phyloP scores from a whole-genome alignment of 805 yeast genomes.

The Scheffersomyces lignosus region DNA sequence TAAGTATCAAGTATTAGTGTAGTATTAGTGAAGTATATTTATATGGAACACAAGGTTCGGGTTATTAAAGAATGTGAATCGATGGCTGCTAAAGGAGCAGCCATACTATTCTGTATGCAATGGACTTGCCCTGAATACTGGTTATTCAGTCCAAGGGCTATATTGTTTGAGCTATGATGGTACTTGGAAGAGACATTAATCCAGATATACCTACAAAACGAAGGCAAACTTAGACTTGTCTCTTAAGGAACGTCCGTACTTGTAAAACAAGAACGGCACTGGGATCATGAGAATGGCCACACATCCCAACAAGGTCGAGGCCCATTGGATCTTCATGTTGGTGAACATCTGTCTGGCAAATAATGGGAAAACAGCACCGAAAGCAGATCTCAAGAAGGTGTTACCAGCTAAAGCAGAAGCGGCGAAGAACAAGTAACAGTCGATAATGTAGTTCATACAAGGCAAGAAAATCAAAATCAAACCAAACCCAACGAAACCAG shows the following conservation, averaged over 20 bases:
- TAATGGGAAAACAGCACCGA: slow-evolving; percentile 64
- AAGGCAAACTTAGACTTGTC: slow-evolving; percentile 13
- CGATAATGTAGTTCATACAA: slow-evolving; percentile 59
- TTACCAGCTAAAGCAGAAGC: slow-evolving; percentile 69
- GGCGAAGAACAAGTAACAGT: slow-evolving; percentile 55
- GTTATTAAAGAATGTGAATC: no score
- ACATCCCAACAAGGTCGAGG: slow-evolving; percentile 53
- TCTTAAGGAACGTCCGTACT: slow-evolving; percentile 40
- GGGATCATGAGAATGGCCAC: slow-evolving; percentile 52
- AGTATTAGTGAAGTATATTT: no score
- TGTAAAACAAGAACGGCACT: slow-evolving; percentile 55
- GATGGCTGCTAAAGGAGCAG: no score
- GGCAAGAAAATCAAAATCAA: slow-evolving; percentile 59
- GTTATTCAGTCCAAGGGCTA: no score
- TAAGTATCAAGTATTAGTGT: no score
- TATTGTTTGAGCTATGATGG: no score
- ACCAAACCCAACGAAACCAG: slow-evolving; percentile 43
- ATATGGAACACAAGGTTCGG: no score
- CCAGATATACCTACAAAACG: no score
- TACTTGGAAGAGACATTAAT: no score
- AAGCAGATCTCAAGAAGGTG: slow-evolving; percentile 56
- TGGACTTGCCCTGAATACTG: no score
- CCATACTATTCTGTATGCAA: no score
- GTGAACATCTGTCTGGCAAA: slow-evolving; percentile 55
- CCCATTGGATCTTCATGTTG: slow-evolving; percentile 54